Evolutionary conservation across 257 asterid genomes (phyloP).

Genomic region (Gentiana straminea): DNA sequence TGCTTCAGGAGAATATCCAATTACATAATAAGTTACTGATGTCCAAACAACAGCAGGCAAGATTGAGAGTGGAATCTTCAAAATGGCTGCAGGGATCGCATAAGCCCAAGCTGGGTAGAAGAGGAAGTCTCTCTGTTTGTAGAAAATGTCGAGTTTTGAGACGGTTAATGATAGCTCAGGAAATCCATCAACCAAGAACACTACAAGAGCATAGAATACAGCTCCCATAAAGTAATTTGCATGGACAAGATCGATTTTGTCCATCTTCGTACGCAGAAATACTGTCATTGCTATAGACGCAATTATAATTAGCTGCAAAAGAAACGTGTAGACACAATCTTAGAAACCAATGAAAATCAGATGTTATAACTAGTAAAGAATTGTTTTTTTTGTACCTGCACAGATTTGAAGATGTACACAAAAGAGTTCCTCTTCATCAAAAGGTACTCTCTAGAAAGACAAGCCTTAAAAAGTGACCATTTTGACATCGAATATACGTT

Average conservation of each 20-base stretch:
- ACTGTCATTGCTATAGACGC: slow-evolving; percentile 43
- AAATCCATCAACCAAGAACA: slow-evolving; percentile 43
- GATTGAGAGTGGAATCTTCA: slow-evolving; percentile 44
- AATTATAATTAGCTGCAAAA: slow-evolving; percentile 9
- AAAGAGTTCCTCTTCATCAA: slow-evolving; percentile 13
- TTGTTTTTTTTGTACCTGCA: slow-evolving; percentile 6
- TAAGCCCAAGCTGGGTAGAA: slow-evolving; percentile 56
- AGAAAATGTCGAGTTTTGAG: slow-evolving; percentile 36
- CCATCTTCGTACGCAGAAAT: slow-evolving; percentile 10
- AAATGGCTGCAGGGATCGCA: slow-evolving; percentile 36
- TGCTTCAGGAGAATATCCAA: slow-evolving; percentile 43
- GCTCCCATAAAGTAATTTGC: slow-evolving; percentile 51
- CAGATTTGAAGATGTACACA: slow-evolving; percentile 4
- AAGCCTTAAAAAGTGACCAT: slow-evolving; percentile 9
- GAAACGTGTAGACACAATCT: background rate
- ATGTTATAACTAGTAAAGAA: background rate
- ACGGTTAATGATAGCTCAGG: slow-evolving; percentile 45
- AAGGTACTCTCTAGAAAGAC: slow-evolving; percentile 12
- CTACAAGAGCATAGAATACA: slow-evolving; percentile 28
- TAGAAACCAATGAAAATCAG: slow-evolving; percentile 18
- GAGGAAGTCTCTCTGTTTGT: slow-evolving; percentile 38
- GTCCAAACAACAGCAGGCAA: slow-evolving; percentile 47
- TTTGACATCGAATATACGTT: slow-evolving; percentile 7
- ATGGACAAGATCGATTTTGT: slow-evolving; percentile 21
- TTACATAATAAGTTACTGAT: slow-evolving; percentile 34